phyloP scores from a whole-genome alignment of 345 rosid species.

The Corchorus capsularis region DNA sequence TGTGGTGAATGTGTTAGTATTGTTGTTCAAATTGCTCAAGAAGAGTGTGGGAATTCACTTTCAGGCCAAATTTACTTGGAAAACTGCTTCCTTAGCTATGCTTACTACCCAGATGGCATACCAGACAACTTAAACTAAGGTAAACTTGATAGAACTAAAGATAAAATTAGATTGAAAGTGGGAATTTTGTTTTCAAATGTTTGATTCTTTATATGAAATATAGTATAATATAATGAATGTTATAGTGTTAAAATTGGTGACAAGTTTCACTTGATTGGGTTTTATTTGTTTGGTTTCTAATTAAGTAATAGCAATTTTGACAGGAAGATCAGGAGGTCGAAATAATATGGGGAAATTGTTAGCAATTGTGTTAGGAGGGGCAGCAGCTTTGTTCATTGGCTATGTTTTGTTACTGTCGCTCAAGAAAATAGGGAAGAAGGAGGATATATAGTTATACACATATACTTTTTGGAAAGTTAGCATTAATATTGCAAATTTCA shows the following conservation, averaged over 20 bases:
- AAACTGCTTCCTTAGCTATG: constrained; percentile 54
- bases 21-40: constrained; percentile 47
- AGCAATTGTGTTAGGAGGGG: constrained; percentile 77
- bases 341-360: constrained; percentile 37
- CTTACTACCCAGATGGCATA: constrained; percentile 29
- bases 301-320: not conserved
- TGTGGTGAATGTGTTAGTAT: constrained; percentile 65
- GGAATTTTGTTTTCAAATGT: constrained; percentile 26
- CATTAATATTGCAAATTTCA: not conserved
- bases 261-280: not conserved
- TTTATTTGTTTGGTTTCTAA: not conserved
- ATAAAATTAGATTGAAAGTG: constrained; percentile 1
- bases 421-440: constrained; percentile 44
- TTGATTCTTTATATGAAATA: constrained; percentile 23
- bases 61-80: constrained; percentile 61
- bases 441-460: constrained; percentile 35
- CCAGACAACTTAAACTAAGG: constrained; percentile 9
- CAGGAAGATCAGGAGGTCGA: constrained; percentile 15
- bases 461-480: not conserved
- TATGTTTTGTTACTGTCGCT: constrained; percentile 39
- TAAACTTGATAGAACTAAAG: not conserved
- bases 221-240: not conserved
- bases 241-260: constrained; percentile 18
- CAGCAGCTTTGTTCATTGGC: constrained; percentile 45
- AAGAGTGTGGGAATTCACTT: constrained; percentile 51